phyloP scores from a whole-genome alignment of 2,329 filamentous ascomycete species.

The Raffaelea ambrosiae region DNA sequence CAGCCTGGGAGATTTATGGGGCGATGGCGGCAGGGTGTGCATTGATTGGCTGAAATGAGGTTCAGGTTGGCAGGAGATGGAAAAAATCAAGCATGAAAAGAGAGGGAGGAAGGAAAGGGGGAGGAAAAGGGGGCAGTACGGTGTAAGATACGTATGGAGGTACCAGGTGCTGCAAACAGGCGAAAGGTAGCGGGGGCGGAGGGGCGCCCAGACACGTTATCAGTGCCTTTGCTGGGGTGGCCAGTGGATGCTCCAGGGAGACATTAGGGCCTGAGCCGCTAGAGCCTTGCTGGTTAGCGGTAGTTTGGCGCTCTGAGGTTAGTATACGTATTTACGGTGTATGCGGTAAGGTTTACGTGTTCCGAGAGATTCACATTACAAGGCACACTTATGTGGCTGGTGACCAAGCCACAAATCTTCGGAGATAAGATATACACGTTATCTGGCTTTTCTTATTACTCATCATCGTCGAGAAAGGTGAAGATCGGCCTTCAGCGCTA shows the following conservation, averaged over 20 bases:
- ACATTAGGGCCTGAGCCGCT: neutral
- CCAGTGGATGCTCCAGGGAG: neutral
- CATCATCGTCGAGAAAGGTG: too few species aligned
- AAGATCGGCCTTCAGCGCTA: too few species aligned
- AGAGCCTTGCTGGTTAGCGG: neutral
- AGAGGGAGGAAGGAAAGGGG: conserved; percentile 6
- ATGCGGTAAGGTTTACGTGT: too few species aligned
- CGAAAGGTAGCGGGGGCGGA: too few species aligned
- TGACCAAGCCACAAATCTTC: too few species aligned
- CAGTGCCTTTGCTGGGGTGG: neutral
- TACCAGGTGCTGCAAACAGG: neutral
- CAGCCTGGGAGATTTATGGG: neutral
- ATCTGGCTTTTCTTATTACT: too few species aligned
- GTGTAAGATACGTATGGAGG: too few species aligned
- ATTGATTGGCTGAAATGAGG: neutral
- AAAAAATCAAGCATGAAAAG: conserved; percentile 3
- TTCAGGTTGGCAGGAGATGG: conserved; percentile 4
- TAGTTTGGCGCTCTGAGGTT: neutral
- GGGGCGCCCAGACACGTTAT: too few species aligned
- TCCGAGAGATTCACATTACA: too few species aligned
- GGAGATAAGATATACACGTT: too few species aligned
- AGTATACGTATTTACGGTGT: too few species aligned
- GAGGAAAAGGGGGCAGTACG: neutral
- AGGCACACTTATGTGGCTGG: too few species aligned
- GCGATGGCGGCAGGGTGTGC: neutral